These are phyloP conservation scores for Pugionium cornutum DNA, from an alignment of 345 rosid genomes.

Conservation along the genomic window DNA sequence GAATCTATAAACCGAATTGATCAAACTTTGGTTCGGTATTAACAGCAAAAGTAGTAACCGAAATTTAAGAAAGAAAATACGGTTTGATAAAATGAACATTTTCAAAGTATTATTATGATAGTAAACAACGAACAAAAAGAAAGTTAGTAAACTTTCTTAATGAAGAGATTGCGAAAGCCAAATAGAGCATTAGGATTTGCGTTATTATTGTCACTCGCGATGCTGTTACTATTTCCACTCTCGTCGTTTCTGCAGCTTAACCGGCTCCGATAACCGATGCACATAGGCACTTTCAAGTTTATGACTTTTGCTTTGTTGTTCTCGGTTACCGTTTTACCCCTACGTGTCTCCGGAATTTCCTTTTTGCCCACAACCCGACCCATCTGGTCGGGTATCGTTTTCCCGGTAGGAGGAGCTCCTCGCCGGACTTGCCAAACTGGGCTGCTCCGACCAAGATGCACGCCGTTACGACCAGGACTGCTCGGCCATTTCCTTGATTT, in stretches of 20 bases:
- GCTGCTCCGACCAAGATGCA: constrained; percentile 68
- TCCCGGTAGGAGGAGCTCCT: constrained; percentile 24
- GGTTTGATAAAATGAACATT: constrained; percentile 1
- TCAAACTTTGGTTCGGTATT: too few relatives aligned
- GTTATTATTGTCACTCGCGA: background rate
- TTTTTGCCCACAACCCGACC: constrained; percentile 31
- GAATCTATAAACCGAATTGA: too few relatives aligned
- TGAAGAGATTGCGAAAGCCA: constrained; percentile 66
- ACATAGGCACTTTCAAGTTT: constrained; percentile 44
- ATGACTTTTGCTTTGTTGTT: constrained; percentile 38
- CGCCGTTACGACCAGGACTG: constrained; percentile 67
- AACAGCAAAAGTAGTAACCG: background rate
- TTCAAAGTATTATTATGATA: constrained; percentile 1
- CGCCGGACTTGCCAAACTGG: constrained; percentile 79
- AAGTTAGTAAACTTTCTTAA: constrained; percentile 61
- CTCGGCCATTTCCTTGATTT: constrained; percentile 63
- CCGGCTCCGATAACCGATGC: constrained; percentile 64
- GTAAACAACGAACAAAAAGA: background rate
- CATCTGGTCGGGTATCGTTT: constrained; percentile 29
- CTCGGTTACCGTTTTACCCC: constrained; percentile 40
- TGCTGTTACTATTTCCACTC: constrained; percentile 33
- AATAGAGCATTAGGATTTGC: constrained; percentile 47
- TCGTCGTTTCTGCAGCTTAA: constrained; percentile 65
- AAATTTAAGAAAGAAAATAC: background rate
- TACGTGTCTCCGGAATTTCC: constrained; percentile 33